These are phyloP conservation scores for Chytridium lagenaria DNA, from an alignment of 371 early-diverging fungal genomes.

Conservation along the genomic window DNA sequence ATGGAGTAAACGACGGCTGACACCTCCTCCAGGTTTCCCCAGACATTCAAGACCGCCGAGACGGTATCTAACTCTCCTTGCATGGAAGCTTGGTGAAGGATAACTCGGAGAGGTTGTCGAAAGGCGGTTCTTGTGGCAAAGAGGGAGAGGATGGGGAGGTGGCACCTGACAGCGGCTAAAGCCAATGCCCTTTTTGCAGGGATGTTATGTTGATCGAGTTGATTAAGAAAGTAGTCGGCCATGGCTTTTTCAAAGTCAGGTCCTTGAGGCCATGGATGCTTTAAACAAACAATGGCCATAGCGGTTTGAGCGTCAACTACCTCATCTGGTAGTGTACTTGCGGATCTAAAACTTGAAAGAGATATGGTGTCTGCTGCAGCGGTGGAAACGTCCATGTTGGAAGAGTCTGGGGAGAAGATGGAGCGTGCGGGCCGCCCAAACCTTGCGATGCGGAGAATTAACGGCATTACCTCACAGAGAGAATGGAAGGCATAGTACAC, in stretches of 20 bases:
- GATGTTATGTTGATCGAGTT: slow-evolving; percentile 1
- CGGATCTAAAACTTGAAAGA: not conserved
- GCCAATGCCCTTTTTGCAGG: not conserved
- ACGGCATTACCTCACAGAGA: not conserved
- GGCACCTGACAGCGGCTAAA: slow-evolving; percentile 2
- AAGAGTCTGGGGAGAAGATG: not conserved
- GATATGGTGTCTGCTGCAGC: not conserved
- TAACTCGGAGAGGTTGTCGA: not conserved
- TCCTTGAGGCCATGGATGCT: slow-evolving; percentile 4
- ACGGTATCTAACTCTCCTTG: not conserved
- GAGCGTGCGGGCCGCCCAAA: not conserved
- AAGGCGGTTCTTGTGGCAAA: not conserved
- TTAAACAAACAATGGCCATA: not conserved
- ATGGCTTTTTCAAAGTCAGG: not conserved
- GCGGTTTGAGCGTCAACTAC: not conserved
- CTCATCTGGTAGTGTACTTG: not conserved
- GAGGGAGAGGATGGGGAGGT: not conserved
- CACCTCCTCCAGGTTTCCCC: not conserved
- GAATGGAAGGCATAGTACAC: slow-evolving; percentile 2
- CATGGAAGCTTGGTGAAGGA: slow-evolving; percentile 4
- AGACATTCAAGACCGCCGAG: not conserved
- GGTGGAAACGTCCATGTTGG: not conserved
- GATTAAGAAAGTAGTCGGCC: not conserved
- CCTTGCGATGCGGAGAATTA: not conserved
- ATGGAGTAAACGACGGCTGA: not conserved